Conservation (phyloP, 768 basidiomycete genomes). For the Leccinum aurantiacum region DNA sequence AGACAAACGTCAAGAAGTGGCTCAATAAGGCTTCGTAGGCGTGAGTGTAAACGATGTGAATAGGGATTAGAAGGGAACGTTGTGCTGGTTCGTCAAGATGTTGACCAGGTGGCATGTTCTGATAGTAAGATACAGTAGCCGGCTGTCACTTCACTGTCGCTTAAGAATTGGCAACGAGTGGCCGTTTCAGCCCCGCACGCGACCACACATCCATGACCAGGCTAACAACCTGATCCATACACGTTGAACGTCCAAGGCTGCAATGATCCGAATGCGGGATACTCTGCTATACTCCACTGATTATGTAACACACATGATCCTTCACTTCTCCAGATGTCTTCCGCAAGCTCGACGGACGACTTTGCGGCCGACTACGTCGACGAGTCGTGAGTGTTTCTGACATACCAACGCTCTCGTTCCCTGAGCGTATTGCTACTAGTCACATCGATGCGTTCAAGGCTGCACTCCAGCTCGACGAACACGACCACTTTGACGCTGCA, state of each 20-base stretch:
- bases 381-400: constrained; percentile 55
- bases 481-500: constrained; percentile 19
- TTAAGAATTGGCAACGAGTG: neutral
- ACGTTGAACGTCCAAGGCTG: too few relatives aligned
- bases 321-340: constrained; percentile 17
- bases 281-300: neutral
- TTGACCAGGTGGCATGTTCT: neutral
- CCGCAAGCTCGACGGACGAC: constrained; percentile 11
- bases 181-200: neutral
- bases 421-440: constrained; percentile 36
- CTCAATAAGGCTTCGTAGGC: constrained; percentile 48
- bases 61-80: neutral
- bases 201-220: neutral
- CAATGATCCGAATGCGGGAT: neutral
- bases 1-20: constrained; percentile 79
- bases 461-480: constrained; percentile 66
- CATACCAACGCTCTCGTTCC: neutral
- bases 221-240: too few relatives aligned
- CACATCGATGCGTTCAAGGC: constrained; percentile 77
- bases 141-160: neutral
- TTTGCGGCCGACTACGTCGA: constrained; percentile 64
- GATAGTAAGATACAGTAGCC: neutral
- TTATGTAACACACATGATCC: constrained; percentile 25
- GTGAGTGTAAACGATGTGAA: neutral
- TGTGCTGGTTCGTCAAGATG: neutral